phyloP scores from a whole-genome alignment of 805 yeast genomes.

The Cephaloascus fragrans region DNA sequence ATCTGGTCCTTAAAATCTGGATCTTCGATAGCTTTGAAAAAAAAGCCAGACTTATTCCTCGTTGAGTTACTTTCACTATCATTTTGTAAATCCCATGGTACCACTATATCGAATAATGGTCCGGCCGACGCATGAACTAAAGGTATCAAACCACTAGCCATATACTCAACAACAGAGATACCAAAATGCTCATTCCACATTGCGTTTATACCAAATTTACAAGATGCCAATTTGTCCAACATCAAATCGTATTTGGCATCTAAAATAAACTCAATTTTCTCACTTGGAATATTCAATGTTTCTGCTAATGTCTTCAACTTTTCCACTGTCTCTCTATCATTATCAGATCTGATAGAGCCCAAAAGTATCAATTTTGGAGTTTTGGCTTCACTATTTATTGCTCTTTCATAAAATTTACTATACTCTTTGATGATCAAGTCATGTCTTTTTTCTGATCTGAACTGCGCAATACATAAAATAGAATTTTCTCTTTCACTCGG shows the following conservation, averaged over 20 bases:
- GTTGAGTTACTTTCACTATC: conserved; percentile 7
- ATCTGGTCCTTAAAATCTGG: conserved; percentile 44
- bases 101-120: conserved; percentile 80
- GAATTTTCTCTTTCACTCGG: conserved; percentile 20
- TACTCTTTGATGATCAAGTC: conserved; percentile 57
- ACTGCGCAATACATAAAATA: conserved; percentile 75
- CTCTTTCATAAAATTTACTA: conserved; percentile 34
- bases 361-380: conserved; percentile 58
- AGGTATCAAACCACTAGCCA: conserved; percentile 80
- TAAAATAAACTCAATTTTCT: conserved; percentile 43
- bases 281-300: conserved; percentile 28
- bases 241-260: conserved; percentile 70
- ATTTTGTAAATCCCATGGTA: conserved; percentile 33
- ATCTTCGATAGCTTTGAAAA: conserved; percentile 62
- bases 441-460: conserved; percentile 93
- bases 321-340: conserved; percentile 53
- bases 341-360: conserved; percentile 73
- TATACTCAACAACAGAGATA: conserved; percentile 89
- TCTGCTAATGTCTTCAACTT: conserved; percentile 30
- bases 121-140: conserved; percentile 94
- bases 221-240: conserved; percentile 36
- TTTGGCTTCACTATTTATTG: conserved; percentile 8
- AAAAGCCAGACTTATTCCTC: conserved; percentile 59
- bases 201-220: conserved; percentile 78
- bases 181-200: conserved; percentile 99